These are phyloP conservation scores for Candida multigemmis DNA, from an alignment of 805 yeast species.

Conservation along the genomic window DNA sequence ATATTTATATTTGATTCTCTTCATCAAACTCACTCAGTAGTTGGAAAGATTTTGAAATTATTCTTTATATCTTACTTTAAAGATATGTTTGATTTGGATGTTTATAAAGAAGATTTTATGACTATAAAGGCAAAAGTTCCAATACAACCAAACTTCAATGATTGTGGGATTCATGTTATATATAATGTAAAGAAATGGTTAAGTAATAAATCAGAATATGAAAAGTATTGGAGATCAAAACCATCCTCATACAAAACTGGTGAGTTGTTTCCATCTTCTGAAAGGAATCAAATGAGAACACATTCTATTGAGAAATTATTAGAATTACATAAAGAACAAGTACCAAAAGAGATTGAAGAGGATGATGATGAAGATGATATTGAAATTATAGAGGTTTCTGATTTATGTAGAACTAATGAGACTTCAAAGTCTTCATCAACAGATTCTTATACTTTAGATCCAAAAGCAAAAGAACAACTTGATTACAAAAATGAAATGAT, in stretches of 20 bases:
- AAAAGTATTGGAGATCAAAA: conserved; percentile 35
- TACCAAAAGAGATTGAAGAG: conserved; percentile 3
- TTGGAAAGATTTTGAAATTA: conserved; percentile 42
- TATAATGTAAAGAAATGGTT: conserved; percentile 59
- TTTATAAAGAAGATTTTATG: conserved; percentile 39
- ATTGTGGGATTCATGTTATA: conserved; percentile 90
- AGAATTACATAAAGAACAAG: conserved; percentile 12
- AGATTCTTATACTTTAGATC: too few species aligned
- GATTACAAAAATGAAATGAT: too few species aligned
- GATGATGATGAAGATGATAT: conserved; percentile 4
- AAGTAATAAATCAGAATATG: conserved; percentile 37
- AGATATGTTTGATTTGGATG: conserved; percentile 44
- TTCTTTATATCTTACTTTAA: conserved; percentile 63
- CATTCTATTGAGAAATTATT: conserved; percentile 14
- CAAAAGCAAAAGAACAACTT: too few species aligned
- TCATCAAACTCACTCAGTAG: conserved; percentile 44
- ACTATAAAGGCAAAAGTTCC: conserved; percentile 56
- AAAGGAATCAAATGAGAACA: conserved; percentile 18
- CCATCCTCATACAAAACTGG: background rate
- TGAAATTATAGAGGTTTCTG: conserved; percentile 2
- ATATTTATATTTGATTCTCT: conserved; percentile 72
- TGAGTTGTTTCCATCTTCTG: conserved; percentile 15
- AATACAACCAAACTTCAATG: conserved; percentile 79
- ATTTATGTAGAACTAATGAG: background rate
- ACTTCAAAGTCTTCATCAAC: background rate